phyloP scores from a whole-genome alignment of 1,139 yeast species.

The Suhomyces bribrorum region DNA sequence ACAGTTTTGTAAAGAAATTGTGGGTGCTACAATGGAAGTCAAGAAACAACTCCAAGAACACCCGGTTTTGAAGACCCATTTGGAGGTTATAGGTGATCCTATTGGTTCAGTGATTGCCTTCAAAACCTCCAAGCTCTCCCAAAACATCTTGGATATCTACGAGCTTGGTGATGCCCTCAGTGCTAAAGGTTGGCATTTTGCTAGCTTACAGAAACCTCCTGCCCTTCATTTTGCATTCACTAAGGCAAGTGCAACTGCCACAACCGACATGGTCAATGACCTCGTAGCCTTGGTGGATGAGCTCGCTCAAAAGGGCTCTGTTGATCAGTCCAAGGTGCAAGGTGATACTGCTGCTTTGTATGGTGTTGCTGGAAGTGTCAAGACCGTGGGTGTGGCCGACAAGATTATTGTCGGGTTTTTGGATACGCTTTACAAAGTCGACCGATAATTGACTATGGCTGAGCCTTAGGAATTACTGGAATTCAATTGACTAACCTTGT shows the following conservation, averaged over 20 bases:
- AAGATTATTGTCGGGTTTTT: slow-evolving; percentile 74
- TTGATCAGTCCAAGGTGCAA: slow-evolving; percentile 28
- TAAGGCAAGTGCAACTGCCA: slow-evolving; percentile 60
- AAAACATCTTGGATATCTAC: slow-evolving; percentile 58
- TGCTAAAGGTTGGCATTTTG: slow-evolving; percentile 84
- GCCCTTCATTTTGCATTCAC: slow-evolving; percentile 92
- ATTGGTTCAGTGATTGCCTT: slow-evolving; percentile 79
- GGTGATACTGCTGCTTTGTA: slow-evolving; percentile 83
- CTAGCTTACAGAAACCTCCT: slow-evolving; percentile 83
- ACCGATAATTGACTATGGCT: too few species aligned
- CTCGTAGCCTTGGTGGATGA: slow-evolving; percentile 51
- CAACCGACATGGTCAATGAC: slow-evolving; percentile 61
- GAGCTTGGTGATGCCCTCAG: slow-evolving; percentile 70
- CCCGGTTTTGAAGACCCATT: slow-evolving; percentile 39
- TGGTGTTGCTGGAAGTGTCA: slow-evolving; percentile 92
- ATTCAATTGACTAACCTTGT: too few species aligned
- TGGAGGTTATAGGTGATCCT: slow-evolving; percentile 80
- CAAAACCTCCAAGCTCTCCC: slow-evolving; percentile 40
- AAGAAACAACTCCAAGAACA: slow-evolving; percentile 46
- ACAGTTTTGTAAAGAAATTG: slow-evolving; percentile 65
- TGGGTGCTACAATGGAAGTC: slow-evolving; percentile 60
- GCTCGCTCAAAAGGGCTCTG: slow-evolving; percentile 31
- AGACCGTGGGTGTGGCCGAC: slow-evolving; percentile 85
- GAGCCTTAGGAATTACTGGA: too few species aligned
- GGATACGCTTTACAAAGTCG: slow-evolving; percentile 67